These are phyloP conservation scores for Verticillium klebahnii DNA, from an alignment of 2,329 filamentous ascomycete genomes.

Conservation along the genomic window DNA sequence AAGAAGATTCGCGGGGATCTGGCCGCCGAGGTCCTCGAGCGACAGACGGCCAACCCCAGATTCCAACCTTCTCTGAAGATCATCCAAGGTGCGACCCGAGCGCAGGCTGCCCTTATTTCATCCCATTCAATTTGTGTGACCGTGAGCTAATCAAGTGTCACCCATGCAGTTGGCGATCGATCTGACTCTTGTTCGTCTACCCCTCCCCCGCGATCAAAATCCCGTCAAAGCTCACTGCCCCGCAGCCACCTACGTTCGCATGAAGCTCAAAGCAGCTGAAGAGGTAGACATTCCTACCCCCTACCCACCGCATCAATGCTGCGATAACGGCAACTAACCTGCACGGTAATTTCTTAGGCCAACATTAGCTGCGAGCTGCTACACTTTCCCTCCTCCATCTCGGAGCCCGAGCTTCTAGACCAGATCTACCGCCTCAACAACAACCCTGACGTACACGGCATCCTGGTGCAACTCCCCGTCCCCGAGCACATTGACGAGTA, in stretches of 20 bases:
- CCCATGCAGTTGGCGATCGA: constrained; percentile 71
- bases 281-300: constrained; percentile 53
- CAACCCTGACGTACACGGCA: constrained; percentile 79
- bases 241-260: constrained; percentile 92
- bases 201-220: constrained; percentile 15
- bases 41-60: constrained; percentile 76
- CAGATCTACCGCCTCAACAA: constrained; percentile 80
- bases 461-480: constrained; percentile 89
- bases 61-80: constrained; percentile 91
- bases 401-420: constrained; percentile 81
- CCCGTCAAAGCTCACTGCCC: constrained; percentile 24
- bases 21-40: constrained; percentile 72
- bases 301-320: neutral
- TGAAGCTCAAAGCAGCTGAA: constrained; percentile 96
- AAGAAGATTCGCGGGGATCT: constrained; percentile 84
- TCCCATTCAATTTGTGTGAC: neutral
- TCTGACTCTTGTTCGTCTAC: constrained; percentile 76
- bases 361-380: constrained; percentile 85
- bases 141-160: neutral
- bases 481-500: constrained; percentile 90
- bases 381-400: constrained; percentile 75
- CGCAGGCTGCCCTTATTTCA: neutral
- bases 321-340: neutral
- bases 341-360: constrained; percentile 50
- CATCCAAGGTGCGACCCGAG: constrained; percentile 68